phyloP scores from a whole-genome alignment of 495 filamentous ascomycete species.

The Apodospora peruviana region DNA sequence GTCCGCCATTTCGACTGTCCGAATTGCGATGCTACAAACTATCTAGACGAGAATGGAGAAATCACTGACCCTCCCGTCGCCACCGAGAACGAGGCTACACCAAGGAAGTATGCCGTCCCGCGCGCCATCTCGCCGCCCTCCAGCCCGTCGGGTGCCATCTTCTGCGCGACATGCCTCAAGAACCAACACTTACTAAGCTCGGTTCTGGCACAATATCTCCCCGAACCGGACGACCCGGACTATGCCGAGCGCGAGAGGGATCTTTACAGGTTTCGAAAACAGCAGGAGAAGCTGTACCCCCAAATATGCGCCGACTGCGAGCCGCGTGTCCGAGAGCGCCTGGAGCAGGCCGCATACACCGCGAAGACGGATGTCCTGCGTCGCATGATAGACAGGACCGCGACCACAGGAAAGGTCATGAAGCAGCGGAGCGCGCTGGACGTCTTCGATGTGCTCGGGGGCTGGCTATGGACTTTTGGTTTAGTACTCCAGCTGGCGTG shows the following conservation, averaged over 20 bases:
- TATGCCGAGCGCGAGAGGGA: constrained; percentile 44
- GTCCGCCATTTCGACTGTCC: constrained; percentile 61
- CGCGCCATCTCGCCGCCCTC: constrained; percentile 24
- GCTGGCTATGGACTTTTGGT: constrained; percentile 49
- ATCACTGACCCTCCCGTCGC: constrained; percentile 79
- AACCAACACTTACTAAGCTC: constrained; percentile 74
- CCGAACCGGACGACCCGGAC: constrained; percentile 60
- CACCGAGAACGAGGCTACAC: constrained; percentile 28
- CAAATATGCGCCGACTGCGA: constrained; percentile 77
- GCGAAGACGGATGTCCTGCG: constrained; percentile 74
- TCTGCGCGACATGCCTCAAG: constrained; percentile 72
- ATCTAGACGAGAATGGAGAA: constrained; percentile 76
- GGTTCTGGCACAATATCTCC: constrained; percentile 62
- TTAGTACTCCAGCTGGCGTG: constrained; percentile 48
- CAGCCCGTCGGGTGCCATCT: constrained; percentile 38
- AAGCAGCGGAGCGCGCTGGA: constrained; percentile 45
- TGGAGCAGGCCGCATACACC: constrained; percentile 64
- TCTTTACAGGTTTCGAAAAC: constrained; percentile 54
- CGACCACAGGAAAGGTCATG: constrained; percentile 37
- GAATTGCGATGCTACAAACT: constrained; percentile 76
- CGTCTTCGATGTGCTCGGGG: constrained; percentile 38
- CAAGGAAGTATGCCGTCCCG: constrained; percentile 34
- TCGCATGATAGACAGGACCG: constrained; percentile 61
- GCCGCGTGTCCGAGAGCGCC: constrained; percentile 55
- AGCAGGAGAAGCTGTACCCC: constrained; percentile 72